Base-by-base conservation (phyloP, 768 basidiomycete species). In the Suillus sp. region DNA sequence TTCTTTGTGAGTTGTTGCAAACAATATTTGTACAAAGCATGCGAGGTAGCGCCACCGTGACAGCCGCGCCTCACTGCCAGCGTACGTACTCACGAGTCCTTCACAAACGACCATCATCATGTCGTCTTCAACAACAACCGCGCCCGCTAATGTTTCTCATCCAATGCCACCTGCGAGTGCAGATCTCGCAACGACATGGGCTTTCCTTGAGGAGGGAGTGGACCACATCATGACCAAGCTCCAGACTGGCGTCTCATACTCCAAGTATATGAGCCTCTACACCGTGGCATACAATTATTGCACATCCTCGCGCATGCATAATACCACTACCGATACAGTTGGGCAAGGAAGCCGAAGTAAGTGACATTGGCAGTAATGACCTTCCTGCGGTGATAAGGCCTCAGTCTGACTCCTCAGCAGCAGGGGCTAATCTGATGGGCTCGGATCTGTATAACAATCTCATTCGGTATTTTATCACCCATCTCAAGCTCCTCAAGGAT, bases 251-350 rank as follows among this genome's bases (percentile, higher is more conserved):
- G 90, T 95, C 60, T 93, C 93, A 25, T 93, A 92, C 78, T 90
- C 91, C 64, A 93, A 87, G 83, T 93, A 94, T 74, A 94, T 91
- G 93, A 84, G 75, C 66, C 81, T 88, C 64, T 95, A 98, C 78
- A 96, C 95, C 27, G 93, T 95, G 59, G 92, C 93, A 10, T 99
- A 99, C 83, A 98, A 99, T 80, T 99, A 96, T 75, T 99, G 97
- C 73, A 98, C 93, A 32, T 91, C 91, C 34, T 91, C 91, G 3
- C 89, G 88, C 75, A 90, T 90, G 88, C 85, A 84, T 70, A 81
- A 82, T 54, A 78, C 72, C 27, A 77, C 79, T 22, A 77, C 79
- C 30, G 70, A 71, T 40, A 11, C 45, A n/a, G 68, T 75, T 3
- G 73, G 76, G 11, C 64, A 77, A 20, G 77, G 79, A 4, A 79